Evolutionary conservation across 2,329 filamentous ascomycete species (phyloP), one percentile per base, ranked within the genome.

Genomic region (Penicillium sp.): DNA sequence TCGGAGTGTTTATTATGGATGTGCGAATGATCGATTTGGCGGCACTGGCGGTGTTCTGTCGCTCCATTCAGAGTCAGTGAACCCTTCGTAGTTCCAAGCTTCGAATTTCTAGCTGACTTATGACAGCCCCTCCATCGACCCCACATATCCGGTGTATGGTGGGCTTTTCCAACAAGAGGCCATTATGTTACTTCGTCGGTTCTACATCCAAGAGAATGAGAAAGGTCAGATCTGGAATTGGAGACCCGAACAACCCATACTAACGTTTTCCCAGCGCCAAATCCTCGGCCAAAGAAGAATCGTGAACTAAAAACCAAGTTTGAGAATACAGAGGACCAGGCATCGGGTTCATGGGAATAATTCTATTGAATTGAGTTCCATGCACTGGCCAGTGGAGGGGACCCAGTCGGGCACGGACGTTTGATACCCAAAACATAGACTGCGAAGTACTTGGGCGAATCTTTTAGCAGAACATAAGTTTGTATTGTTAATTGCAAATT

Each of bases 171-270:
- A 91, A 47, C 90, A 96, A 69, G 93, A 98, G 71, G 93, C 95
- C 4, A 96, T 99, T 58, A 93, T 93, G 74, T 77, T 99, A 64
- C 81, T 99, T 64, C 84, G 96, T 62, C 87, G 93, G 57, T 99
- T 99, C 76, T 99, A 99, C 74, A 90, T 99, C 31, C 95, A 99
- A 76, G 93, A 99, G 76, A 99, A 99, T 75, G 91, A 90, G 62
- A 90, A 95, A 81, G 91, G 90, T 90, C 44, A 44, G 51, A 29
- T n/a, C 27, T 49, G 31, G 43, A 14, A 33, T 33, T 16, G 11
- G 21, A 45, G 16, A 24, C 16, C 13, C 14, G 35, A 49, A 33
- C 19, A 42, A 52, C n/a, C 31, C 57, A 42, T 35, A 42, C 21
- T 48, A 22, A 54, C 33, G 21, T 21, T 42, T 33, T 37, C 4